phyloP scores from a whole-genome alignment of 305 asterid species.

The Rubia tinctorum region DNA sequence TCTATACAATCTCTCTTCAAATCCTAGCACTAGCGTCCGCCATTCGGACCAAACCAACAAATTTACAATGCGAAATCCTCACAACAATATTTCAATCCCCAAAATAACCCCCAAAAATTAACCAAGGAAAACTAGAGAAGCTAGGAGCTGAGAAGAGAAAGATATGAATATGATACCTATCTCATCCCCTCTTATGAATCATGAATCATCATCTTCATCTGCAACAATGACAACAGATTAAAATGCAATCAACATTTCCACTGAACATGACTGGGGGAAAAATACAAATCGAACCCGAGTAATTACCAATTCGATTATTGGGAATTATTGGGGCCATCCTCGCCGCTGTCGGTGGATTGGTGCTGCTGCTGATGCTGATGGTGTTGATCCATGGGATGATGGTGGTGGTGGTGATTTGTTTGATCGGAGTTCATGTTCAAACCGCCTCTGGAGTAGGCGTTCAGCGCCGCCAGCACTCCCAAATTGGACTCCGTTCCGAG shows the following conservation, averaged over 20 bases:
- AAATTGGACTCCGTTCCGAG: constrained; percentile 59
- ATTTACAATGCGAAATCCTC: constrained; percentile 43
- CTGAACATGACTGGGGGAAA: background rate
- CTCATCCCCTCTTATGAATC: constrained; percentile 25
- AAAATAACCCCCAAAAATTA: constrained; percentile 20
- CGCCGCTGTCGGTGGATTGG: constrained; percentile 51
- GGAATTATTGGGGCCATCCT: constrained; percentile 56
- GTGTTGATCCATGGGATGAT: constrained; percentile 41
- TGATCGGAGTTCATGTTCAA: constrained; percentile 59
- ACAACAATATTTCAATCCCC: constrained; percentile 23
- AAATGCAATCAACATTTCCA: background rate
- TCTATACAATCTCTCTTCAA: constrained; percentile 44
- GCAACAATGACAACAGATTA: background rate
- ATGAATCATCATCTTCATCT: background rate
- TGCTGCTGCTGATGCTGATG: constrained; percentile 22
- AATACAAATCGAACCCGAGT: too few relatives aligned
- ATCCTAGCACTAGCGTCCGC: constrained; percentile 30
- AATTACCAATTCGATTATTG: constrained; percentile 25
- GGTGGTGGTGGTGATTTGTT: constrained; percentile 34
- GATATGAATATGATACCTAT: constrained; percentile 32
- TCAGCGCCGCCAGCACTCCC: constrained; percentile 69
- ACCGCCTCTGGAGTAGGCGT: constrained; percentile 52
- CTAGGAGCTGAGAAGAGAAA: constrained; percentile 25
- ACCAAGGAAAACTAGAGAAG: constrained; percentile 11
- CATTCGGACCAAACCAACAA: constrained; percentile 41